Evolutionary conservation across 176 grass and related monocot genomes (phyloP), one percentile per base, ranked within the genome.

Genomic region (Musa acuminata): DNA sequence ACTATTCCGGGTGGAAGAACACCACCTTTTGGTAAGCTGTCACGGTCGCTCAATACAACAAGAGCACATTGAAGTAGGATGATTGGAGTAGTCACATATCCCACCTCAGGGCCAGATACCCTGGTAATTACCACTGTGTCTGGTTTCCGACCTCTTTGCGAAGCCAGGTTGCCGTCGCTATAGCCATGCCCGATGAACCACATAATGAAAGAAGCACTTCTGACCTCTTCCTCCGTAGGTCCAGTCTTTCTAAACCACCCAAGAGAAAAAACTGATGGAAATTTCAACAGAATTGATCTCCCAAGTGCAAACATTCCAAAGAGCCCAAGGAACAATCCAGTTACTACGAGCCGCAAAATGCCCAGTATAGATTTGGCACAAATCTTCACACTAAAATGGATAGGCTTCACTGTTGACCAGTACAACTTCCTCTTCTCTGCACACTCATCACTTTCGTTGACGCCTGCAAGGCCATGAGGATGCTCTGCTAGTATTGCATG

Each of bases 41-140:
- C 51, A 0, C 93, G 75, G 69, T 92, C 89, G 71, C 77, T 72
- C 60, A 97, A 74, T 55, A 97, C 12, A 87, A 97, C 24, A 10
- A 97, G 74, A 48, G 85, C 87, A 9, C 89, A 93, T 74, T 97
- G 90, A 53, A 97, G 54, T 24, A 97, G 77, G n/a, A 88, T 57
- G 20, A 97, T 97, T 9, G 90, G 87, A 7, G 93, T 92, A 6
- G 93, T 87, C 66, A 90, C n/a, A 62, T 93, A 97, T 51, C 90
- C 90, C 0, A 90, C 68, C 81, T 97, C 93, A 5, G 90, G 85
- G 17, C 93, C 93, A 0, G 85, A 90, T 23, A 97, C 83, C 74
- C 80, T 85, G 21, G 90, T 97, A 23, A 90, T 80, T 54, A 97
- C 66, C 81, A 93, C 90, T 24, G 80, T 83, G 80, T 97, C 85